Base-by-base conservation (phyloP, 768 basidiomycete species). In the Trametes cinnabarina region DNA sequence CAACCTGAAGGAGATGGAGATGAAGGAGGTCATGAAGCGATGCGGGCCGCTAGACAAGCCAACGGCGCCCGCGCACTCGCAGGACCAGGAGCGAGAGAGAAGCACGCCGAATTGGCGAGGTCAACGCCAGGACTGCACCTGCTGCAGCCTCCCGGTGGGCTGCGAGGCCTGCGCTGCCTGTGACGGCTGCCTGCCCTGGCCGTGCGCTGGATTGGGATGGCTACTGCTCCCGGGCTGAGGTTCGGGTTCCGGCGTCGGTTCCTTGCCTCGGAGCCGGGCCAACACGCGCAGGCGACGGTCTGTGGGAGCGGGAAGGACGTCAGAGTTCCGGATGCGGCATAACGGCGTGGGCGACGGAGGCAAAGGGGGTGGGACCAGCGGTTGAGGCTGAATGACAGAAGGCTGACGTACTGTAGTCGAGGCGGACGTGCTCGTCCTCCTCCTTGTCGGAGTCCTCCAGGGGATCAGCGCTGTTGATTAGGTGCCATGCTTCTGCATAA, bases 391-490 rank as follows among this genome's bases (percentile, higher is more conserved):
- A 25, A n/a, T n/a, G 43, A 12, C 30, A 32, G 47, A 56, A 12
- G 17, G 20, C 19, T 44, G 23, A 68, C 87, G 66, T 65, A 87
- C 89, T 76, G 65, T 90, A 90, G 63, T 92, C 88, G 47, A 77
- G 67, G 41, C 81, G 78, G 44, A 80, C 75, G 62, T 87, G 75
- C 55, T 88, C 83, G 57, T 90, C 86, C 53, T 77, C 71, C 65
- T 92, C 90, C 37, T 87, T 86, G 63, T 91, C 89, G 12, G 89
- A 90, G 72, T 89, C 87, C 12, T 72, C 74, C 15, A 90, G 73
- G 15, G 88, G 86, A 66, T 91, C 88, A 34, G 78, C 77, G 25
- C 79, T 81, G 37, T 77, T 78, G 26, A 84, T 78, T 30, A 82
- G 73, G 64, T 86, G 83, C 88, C 87, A 91, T 7, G 89, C 88